A percentile compares a stretch with the other conserved stretches of the same genome.
These are phyloP conservation scores for Botrytis fabae DNA, from an alignment of 2,329 filamentous ascomycete genomes.

Conservation along the genomic window DNA sequence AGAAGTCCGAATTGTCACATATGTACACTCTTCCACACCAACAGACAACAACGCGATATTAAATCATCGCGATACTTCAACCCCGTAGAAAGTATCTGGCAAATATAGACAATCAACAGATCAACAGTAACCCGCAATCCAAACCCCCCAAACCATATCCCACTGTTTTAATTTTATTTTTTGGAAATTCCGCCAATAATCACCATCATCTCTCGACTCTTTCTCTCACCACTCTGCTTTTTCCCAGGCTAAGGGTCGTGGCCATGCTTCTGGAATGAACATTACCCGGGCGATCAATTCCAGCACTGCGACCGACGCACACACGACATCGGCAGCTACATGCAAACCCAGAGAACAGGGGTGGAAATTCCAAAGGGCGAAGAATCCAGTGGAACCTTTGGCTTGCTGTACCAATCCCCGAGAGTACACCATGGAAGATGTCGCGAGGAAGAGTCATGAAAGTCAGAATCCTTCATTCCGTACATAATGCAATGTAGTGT, in stretches of 20 bases:
- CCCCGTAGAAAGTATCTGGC: accelerated
- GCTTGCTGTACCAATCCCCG: not conserved
- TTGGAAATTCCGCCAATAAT: not conserved
- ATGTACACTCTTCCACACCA: too few species aligned
- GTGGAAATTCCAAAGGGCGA: not conserved
- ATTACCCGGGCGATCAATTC: slow-evolving; percentile 12
- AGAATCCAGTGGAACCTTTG: not conserved
- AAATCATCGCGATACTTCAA: accelerated
- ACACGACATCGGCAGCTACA: too few species aligned
- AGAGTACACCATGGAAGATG: not conserved
- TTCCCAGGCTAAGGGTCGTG: not conserved
- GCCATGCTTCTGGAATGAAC: slow-evolving; percentile 12
- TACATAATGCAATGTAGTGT: not conserved
- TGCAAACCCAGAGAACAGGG: not conserved
- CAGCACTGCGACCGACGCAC: not conserved
- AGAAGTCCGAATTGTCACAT: not conserved
- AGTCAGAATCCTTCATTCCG: not conserved
- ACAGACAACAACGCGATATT: not conserved
- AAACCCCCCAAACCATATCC: not conserved
- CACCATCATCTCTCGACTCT: not conserved
- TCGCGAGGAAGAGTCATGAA: not conserved
- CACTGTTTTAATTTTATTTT: not conserved
- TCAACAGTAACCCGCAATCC: not conserved
- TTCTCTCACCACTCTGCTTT: not conserved
- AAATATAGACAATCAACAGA: not conserved